Conservation (phyloP, 2,329 filamentous ascomycete species). For the Penicillium verrucosum region DNA sequence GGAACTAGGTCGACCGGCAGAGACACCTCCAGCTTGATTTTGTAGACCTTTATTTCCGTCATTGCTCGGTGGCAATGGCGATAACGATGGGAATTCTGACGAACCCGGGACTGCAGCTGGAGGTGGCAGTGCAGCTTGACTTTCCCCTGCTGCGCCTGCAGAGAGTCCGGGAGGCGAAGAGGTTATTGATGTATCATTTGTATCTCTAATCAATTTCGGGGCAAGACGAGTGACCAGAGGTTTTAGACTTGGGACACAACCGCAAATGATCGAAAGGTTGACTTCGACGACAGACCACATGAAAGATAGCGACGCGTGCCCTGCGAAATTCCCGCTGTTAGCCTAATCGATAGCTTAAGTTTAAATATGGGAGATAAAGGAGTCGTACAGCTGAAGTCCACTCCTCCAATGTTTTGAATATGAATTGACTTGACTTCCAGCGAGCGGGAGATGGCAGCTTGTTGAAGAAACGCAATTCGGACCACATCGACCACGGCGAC, state of each 20-base stretch:
- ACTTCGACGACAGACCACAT: constrained; percentile 96
- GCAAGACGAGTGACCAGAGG: constrained; percentile 68
- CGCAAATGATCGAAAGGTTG: constrained; percentile 84
- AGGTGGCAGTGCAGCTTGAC: constrained; percentile 9
- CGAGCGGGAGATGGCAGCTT: constrained; percentile 53
- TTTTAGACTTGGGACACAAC: constrained; percentile 88
- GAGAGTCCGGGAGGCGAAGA: constrained; percentile 10
- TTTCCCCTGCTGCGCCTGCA: constrained; percentile 3
- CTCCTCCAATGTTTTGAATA: constrained; percentile 40
- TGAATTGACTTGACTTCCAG: constrained; percentile 27
- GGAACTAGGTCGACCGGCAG: constrained; percentile 1
- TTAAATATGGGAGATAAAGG: background rate
- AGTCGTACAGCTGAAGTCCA: constrained; percentile 53
- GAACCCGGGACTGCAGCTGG: constrained; percentile 6
- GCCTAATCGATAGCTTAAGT: background rate
- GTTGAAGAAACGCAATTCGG: constrained; percentile 83
- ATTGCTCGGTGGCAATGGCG: constrained; percentile 11
- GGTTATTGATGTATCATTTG: constrained; percentile 26
- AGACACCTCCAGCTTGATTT: constrained; percentile 14
- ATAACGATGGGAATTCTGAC: background rate
- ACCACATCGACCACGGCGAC: constrained; percentile 85
- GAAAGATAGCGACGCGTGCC: constrained; percentile 77
- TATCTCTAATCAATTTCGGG: constrained; percentile 55
- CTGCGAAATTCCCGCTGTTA: constrained; percentile 51
- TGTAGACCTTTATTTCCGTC: constrained; percentile 20